phyloP scores from a whole-genome alignment of 768 basidiomycete species.

The Coprinellus aureogranulatus region DNA sequence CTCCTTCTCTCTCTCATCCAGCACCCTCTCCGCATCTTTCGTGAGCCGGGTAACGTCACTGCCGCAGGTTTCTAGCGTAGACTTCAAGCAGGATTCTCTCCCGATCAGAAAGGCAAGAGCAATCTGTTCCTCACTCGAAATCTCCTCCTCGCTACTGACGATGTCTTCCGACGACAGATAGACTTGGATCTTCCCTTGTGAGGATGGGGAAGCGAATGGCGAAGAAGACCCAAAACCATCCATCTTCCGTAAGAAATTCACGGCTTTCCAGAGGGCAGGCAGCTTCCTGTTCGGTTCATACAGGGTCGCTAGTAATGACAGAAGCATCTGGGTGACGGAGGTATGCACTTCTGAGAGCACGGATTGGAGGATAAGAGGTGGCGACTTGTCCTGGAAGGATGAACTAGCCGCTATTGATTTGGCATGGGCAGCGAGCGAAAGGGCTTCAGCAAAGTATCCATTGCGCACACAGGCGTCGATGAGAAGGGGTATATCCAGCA shows the following conservation, averaged over 20 bases:
- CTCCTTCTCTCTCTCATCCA: slow-evolving; percentile 61
- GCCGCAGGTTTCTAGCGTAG: slow-evolving; percentile 52
- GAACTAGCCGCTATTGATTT: slow-evolving; percentile 44
- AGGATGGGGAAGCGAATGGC: slow-evolving; percentile 22
- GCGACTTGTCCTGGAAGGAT: slow-evolving; percentile 33
- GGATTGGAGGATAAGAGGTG: slow-evolving; percentile 54
- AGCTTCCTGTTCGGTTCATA: slow-evolving; percentile 82
- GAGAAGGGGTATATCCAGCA: slow-evolving; percentile 86
- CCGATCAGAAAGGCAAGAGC: slow-evolving; percentile 82
- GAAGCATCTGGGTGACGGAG: slow-evolving; percentile 69
- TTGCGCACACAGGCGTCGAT: slow-evolving; percentile 93
- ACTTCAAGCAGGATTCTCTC: slow-evolving; percentile 55
- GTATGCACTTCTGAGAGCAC: slow-evolving; percentile 66
- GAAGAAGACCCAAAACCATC: slow-evolving; percentile 48
- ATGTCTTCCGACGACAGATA: slow-evolving; percentile 14
- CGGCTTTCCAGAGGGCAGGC: slow-evolving; percentile 85
- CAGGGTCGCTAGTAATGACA: slow-evolving; percentile 73
- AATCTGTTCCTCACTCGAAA: slow-evolving; percentile 67
- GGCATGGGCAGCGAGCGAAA: slow-evolving; percentile 79
- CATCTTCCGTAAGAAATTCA: slow-evolving; percentile 85
- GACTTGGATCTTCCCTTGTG: slow-evolving; percentile 15
- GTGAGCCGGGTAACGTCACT: slow-evolving; percentile 41
- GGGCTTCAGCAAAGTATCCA: slow-evolving; percentile 88
- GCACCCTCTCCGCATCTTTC: slow-evolving; percentile 23
- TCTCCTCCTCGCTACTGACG: slow-evolving; percentile 21